Conservation (phyloP, 2,329 filamentous ascomycete genomes). For the Gyromitra esculenta region DNA sequence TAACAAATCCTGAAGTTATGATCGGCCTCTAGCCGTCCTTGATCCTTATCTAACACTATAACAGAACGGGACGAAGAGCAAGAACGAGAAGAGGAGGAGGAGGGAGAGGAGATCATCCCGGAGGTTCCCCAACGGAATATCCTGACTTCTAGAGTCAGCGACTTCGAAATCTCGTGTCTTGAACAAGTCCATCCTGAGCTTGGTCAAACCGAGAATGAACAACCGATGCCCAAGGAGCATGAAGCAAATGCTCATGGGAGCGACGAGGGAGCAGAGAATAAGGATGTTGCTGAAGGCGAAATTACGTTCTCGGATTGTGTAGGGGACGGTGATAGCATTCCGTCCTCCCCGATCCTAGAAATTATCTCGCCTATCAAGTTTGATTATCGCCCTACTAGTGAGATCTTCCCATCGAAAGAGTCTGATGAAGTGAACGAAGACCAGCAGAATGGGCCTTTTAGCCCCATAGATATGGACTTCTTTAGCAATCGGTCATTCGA, state of each 20-base stretch:
- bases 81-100: not conserved
- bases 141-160: slow-evolving; percentile 34
- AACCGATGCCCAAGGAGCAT: not conserved
- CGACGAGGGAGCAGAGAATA: not conserved
- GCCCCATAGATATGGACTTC: slow-evolving; percentile 38
- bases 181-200: slow-evolving; percentile 39
- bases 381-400: slow-evolving; percentile 30
- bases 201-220: slow-evolving; percentile 13
- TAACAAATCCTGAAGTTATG: not conserved
- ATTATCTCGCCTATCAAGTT: slow-evolving; percentile 36
- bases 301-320: slow-evolving; percentile 33
- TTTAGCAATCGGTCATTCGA: slow-evolving; percentile 34
- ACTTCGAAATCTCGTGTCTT: slow-evolving; percentile 32
- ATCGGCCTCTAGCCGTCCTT: not conserved
- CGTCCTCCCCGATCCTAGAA: slow-evolving; percentile 23
- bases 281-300: slow-evolving; percentile 25
- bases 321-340: slow-evolving; percentile 17
- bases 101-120: not conserved
- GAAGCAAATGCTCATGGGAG: slow-evolving; percentile 5
- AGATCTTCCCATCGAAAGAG: slow-evolving; percentile 34
- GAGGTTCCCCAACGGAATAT: not conserved
- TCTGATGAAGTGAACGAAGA: not conserved
- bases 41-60: slow-evolving; percentile 12
- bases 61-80: not conserved
- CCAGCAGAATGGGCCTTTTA: slow-evolving; percentile 12